phyloP scores from a whole-genome alignment of 306 rosid genomes.

The Casuarina equisetifolia region DNA sequence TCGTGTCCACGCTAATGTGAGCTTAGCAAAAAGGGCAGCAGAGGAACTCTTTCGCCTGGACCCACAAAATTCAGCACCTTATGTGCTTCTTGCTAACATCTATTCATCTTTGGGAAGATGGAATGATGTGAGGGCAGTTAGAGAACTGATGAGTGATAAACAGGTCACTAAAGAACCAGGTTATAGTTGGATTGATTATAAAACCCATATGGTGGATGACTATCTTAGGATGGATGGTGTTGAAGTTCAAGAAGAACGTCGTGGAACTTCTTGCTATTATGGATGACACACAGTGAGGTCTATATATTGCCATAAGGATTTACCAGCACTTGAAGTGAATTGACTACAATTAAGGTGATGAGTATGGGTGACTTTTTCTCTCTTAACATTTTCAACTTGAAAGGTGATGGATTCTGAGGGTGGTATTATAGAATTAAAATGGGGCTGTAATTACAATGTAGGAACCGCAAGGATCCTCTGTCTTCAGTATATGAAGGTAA shows the following conservation, averaged over 20 bases:
- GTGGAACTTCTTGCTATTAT: slow-evolving; percentile 1
- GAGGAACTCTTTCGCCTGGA: slow-evolving; percentile 61
- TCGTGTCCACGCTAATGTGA: slow-evolving; percentile 59
- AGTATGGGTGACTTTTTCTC: neutral
- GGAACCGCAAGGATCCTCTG: neutral
- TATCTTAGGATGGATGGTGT: slow-evolving; percentile 12
- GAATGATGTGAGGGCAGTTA: slow-evolving; percentile 67
- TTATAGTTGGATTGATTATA: slow-evolving; percentile 63
- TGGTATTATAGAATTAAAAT: neutral
- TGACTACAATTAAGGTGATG: neutral
- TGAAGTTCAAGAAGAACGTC: slow-evolving; percentile 8
- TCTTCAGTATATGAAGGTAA: neutral
- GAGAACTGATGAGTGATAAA: slow-evolving; percentile 64
- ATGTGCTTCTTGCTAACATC: slow-evolving; percentile 75
- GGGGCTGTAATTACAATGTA: neutral
- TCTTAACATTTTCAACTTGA: neutral
- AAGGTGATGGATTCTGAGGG: neutral
- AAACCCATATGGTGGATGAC: slow-evolving; percentile 17
- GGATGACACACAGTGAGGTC: neutral
- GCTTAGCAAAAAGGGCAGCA: slow-evolving; percentile 66
- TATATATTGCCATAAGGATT: neutral
- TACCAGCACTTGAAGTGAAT: neutral
- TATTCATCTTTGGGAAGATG: slow-evolving; percentile 82
- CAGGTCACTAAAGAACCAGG: slow-evolving; percentile 63
- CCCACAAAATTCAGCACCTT: slow-evolving; percentile 57